Base-by-base conservation (phyloP, 2,329 filamentous ascomycete genomes). In the Fusarium sp. region DNA sequence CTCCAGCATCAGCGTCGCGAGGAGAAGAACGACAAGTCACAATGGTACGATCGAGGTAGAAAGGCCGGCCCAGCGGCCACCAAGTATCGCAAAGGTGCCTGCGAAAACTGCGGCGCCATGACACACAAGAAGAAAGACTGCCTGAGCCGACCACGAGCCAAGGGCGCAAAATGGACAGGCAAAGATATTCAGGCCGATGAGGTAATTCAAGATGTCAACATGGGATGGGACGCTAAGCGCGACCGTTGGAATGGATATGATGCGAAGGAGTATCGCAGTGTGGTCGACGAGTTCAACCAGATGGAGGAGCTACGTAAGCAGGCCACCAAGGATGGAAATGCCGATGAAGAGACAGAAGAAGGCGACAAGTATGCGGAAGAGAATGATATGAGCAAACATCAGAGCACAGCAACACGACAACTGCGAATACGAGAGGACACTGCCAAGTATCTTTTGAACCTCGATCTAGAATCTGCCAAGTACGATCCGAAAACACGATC, bases 191-290 rank as follows among this genome's bases (percentile, higher is more conserved):
- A 97, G 80, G 94, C 95, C 35, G 97, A 99, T 80, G 95, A 98
- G 79, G 85, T 92, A 15, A 86, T 97, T 18, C 92, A 97, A 79
- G 91, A 97, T 61, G 91, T 98, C 22, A 90, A 93, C 50, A 85
- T 98, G 53, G 94, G 95, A 7, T 99, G 95, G 94, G 97, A 99
- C 82, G 96, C 96, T 28, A 99, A 99, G 85, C 89, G 96, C 75
- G 96, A 99, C 84, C 90, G 95, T 47, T 99, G 96, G 95, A 98
- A 98, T 80, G 95, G 95, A n/a, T 99, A 97, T 82, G 95, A 98
- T 81, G 86, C 95, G 2, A 90, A 89, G 73, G 93, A 98, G 81
- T 98, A 97, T 81, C 88, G 90, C 68, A 87, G 90, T 68, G 93
- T 98, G n/a, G 91, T 98, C 44, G 91, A 97, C 56, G 94, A 97